Evolutionary conservation across 2,329 filamentous ascomycete genomes (phyloP).

Genomic region (Monilinia polystroma): DNA sequence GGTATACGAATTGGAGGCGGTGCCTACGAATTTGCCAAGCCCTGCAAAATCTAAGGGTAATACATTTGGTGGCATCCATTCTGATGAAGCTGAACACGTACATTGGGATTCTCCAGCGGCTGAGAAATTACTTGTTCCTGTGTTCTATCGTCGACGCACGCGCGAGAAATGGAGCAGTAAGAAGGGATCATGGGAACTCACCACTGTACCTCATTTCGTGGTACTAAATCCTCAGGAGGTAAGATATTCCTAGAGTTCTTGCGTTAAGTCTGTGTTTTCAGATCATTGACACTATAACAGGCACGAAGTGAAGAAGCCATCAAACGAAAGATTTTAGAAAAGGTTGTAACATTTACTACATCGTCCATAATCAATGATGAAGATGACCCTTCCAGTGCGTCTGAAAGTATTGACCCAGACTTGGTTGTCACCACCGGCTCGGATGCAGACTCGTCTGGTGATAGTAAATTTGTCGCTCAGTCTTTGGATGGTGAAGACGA

Average conservation of each 20-base stretch:
- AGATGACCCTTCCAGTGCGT: slow-evolving; percentile 44
- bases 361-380: slow-evolving; percentile 55
- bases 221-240: slow-evolving; percentile 73
- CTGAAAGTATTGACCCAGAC: slow-evolving; percentile 63
- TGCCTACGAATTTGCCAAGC: slow-evolving; percentile 72
- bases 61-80: slow-evolving; percentile 44
- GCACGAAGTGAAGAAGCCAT: slow-evolving; percentile 66
- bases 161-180: slow-evolving; percentile 30
- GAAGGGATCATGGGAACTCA: slow-evolving; percentile 40
- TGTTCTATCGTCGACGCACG: slow-evolving; percentile 59
- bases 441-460: slow-evolving; percentile 65
- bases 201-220: slow-evolving; percentile 63
- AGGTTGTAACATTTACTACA: slow-evolving; percentile 74
- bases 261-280: not conserved
- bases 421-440: slow-evolving; percentile 64
- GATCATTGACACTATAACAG: slow-evolving; percentile 34
- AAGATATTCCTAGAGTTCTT: slow-evolving; percentile 30
- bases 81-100: slow-evolving; percentile 48
- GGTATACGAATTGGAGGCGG: slow-evolving; percentile 74
- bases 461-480: slow-evolving; percentile 69
- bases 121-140: slow-evolving; percentile 67
- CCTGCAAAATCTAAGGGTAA: slow-evolving; percentile 35
- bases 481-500: slow-evolving; percentile 89
- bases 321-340: slow-evolving; percentile 74
- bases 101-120: slow-evolving; percentile 60